Evolutionary conservation across 225 moss, liverwort and hornwort genomes (phyloP).

Genomic region (Lunularia cruciata): DNA sequence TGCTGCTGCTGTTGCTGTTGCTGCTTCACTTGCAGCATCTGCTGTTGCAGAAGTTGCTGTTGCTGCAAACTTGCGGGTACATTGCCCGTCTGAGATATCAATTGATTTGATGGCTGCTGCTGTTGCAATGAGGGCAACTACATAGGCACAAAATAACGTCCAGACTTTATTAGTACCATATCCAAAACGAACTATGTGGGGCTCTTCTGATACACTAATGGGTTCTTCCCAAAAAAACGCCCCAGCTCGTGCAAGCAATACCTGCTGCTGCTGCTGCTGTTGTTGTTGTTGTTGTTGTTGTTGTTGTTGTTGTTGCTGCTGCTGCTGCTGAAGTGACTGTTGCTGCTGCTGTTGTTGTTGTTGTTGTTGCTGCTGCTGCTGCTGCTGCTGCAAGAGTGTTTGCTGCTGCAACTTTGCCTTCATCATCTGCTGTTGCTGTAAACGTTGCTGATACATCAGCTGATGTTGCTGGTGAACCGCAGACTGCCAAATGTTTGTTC

Average conservation of each 20-base stretch:
- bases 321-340: conserved; percentile 42
- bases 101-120: conserved; percentile 41
- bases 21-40: conserved; percentile 28
- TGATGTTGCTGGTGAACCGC: conserved; percentile 41
- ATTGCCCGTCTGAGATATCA: conserved; percentile 38
- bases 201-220: no score
- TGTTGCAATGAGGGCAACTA: conserved; percentile 34
- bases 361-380: conserved; percentile 62
- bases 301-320: conserved; percentile 53
- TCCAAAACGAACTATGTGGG: no score
- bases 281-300: conserved; percentile 52
- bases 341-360: conserved; percentile 56
- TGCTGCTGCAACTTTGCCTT: conserved; percentile 45
- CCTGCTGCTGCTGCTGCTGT: conserved; percentile 45
- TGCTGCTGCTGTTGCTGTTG: conserved; percentile 28
- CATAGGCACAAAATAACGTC: background rate
- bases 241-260: conserved; percentile 59
- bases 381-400: conserved; percentile 47
- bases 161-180: no score
- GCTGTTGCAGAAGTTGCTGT: conserved; percentile 38
- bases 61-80: conserved; percentile 28
- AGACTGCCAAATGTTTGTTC: conserved; percentile 63
- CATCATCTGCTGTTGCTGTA: conserved; percentile 41
- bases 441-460: conserved; percentile 36
- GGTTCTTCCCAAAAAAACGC: no score